Evolutionary conservation across 768 basidiomycete species (phyloP).

Genomic region (Mycena olivaceomarginata): DNA sequence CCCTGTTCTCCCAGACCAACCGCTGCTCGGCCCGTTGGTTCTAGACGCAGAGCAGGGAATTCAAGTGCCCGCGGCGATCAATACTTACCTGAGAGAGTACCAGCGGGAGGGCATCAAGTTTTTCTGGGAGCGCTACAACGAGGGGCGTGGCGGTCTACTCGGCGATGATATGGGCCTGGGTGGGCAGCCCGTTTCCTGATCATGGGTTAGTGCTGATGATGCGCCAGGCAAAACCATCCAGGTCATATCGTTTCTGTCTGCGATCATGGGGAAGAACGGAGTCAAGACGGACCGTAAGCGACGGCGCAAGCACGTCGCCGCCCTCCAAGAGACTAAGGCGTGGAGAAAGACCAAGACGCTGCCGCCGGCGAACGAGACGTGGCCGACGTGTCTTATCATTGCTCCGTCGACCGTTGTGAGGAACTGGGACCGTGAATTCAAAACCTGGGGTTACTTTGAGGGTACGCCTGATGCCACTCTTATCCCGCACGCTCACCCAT

Average conservation of each 20-base stretch:
- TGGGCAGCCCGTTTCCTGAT: constrained; percentile 42
- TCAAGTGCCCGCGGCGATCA: constrained; percentile 82
- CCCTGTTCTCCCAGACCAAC: constrained; percentile 65
- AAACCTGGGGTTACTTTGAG: constrained; percentile 98
- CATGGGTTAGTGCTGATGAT: background rate
- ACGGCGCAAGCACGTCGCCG: constrained; percentile 79
- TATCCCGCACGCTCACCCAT: background rate
- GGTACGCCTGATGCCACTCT: background rate
- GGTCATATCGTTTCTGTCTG: constrained; percentile 91
- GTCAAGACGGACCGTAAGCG: constrained; percentile 78
- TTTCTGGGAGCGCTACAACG: constrained; percentile 82
- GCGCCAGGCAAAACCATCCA: constrained; percentile 94
- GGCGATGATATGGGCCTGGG: constrained; percentile 97
- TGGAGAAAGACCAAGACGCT: constrained; percentile 74
- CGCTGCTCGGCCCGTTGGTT: constrained; percentile 64
- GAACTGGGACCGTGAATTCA: constrained; percentile 95
- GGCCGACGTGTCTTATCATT: constrained; percentile 93
- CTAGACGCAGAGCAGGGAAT: constrained; percentile 69
- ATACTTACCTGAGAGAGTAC: constrained; percentile 92
- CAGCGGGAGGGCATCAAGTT: constrained; percentile 92
- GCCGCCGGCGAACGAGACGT: constrained; percentile 81
- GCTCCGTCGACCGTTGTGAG: constrained; percentile 89
- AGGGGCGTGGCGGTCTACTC: constrained; percentile 85
- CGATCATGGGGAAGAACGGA: constrained; percentile 92
- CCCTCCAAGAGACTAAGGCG: constrained; percentile 73